These are phyloP conservation scores for Pichia sp. DNA, from an alignment of 1,139 yeast genomes.

Conservation along the genomic window DNA sequence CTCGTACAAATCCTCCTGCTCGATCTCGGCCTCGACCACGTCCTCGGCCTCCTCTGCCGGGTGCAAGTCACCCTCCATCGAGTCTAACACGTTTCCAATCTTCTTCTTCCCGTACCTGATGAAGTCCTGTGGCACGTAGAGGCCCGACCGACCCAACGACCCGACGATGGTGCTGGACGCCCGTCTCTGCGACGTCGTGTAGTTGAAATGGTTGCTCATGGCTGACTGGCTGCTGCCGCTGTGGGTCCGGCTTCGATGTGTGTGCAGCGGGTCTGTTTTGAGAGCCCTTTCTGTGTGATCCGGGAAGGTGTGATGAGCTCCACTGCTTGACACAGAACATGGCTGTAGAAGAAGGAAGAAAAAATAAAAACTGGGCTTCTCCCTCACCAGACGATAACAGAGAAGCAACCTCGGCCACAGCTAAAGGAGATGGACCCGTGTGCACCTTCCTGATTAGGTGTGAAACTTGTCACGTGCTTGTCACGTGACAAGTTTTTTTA, in stretches of 20 bases:
- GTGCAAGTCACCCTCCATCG: constrained; percentile 15
- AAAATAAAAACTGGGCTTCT: neutral
- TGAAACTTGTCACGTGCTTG: neutral
- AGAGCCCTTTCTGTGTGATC: no score
- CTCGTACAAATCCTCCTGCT: neutral
- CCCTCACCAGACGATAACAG: neutral
- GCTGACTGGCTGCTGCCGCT: neutral
- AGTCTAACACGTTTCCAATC: constrained; percentile 17
- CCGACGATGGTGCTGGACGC: constrained; percentile 49
- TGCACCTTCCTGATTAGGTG: neutral
- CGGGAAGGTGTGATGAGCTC: neutral
- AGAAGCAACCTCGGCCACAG: no score
- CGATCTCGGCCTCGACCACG: neutral
- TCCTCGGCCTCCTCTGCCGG: constrained; percentile 10
- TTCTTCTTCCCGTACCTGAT: constrained; percentile 20
- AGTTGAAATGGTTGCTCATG: constrained; percentile 35
- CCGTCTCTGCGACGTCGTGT: constrained; percentile 45
- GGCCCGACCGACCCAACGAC: constrained; percentile 50
- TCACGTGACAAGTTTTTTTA: neutral
- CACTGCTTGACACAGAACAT: neutral
- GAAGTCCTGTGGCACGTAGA: constrained; percentile 50
- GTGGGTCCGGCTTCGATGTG: neutral
- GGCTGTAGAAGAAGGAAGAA: neutral
- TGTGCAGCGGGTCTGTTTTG: neutral
- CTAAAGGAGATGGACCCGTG: neutral